phyloP scores from a whole-genome alignment of 1,284 basidiomycete species.

The Xerocomus minutiporus region DNA sequence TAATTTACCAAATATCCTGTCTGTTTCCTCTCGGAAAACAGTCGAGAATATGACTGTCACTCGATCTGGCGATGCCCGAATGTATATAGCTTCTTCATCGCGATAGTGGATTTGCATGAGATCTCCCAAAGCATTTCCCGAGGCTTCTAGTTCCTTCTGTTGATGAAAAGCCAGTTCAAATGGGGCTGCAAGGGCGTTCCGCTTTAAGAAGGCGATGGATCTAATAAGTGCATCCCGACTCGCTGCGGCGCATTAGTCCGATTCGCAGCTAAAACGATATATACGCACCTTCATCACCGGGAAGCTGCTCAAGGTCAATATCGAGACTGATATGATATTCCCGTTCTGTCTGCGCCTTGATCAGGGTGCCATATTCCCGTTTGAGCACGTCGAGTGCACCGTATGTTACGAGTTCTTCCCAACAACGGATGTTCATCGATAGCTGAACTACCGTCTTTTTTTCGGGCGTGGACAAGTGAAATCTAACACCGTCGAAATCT shows the following conservation, averaged over 20 bases:
- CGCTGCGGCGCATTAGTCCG: slow-evolving; percentile 45
- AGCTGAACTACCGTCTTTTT: slow-evolving; percentile 79
- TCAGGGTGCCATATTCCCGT: slow-evolving; percentile 79
- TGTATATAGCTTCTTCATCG: slow-evolving; percentile 95
- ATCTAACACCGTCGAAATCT: slow-evolving; percentile 96
- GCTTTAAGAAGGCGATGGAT: slow-evolving; percentile 84
- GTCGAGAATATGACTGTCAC: slow-evolving; percentile 99
- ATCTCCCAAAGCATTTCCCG: slow-evolving; percentile 67
- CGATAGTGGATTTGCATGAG: slow-evolving; percentile 94
- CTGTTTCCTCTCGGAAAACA: slow-evolving; percentile 95
- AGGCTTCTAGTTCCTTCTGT: slow-evolving; percentile 80
- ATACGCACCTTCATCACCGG: slow-evolving; percentile 71
- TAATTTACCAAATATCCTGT: slow-evolving; percentile 94
- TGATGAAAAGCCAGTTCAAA: slow-evolving; percentile 87
- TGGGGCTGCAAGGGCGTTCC: slow-evolving; percentile 92
- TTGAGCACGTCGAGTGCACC: slow-evolving; percentile 81
- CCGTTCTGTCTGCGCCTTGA: slow-evolving; percentile 62
- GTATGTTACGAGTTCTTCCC: slow-evolving; percentile 87
- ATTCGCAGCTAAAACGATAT: not conserved
- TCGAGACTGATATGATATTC: slow-evolving; percentile 88
- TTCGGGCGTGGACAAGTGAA: slow-evolving; percentile 86
- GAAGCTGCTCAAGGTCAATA: slow-evolving; percentile 85
- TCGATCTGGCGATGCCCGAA: slow-evolving; percentile 89
- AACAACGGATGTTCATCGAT: slow-evolving; percentile 97
- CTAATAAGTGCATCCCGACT: slow-evolving; percentile 75